Percentiles rank a stretch among this genome's conserved stretches.
phyloP scores from a whole-genome alignment of 83 land plant species.

The Picea engelmannii region DNA sequence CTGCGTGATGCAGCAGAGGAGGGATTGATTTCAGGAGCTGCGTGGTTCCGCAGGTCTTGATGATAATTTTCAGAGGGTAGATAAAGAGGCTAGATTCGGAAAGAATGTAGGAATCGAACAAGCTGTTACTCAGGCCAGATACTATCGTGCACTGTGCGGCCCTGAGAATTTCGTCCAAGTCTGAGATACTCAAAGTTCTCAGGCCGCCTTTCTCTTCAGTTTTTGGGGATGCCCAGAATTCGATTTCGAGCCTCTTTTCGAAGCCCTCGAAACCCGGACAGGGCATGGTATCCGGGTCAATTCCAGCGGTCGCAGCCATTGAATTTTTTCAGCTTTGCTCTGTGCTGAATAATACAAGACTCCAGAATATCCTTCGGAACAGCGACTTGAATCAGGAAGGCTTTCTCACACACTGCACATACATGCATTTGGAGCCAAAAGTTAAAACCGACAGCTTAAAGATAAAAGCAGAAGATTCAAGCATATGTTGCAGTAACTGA shows the following conservation, averaged over 20 bases:
- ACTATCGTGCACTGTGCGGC: constrained; percentile 90
- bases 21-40: constrained; percentile 74
- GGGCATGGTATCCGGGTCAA: constrained; percentile 32
- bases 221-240: constrained; percentile 42
- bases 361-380: neutral
- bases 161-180: constrained; percentile 52
- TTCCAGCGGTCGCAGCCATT: neutral
- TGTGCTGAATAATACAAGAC: neutral
- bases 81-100: constrained; percentile 93
- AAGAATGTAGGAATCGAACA: constrained; percentile 82
- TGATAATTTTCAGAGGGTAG: constrained; percentile 71
- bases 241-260: constrained; percentile 90
- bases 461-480: neutral
- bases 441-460: neutral
- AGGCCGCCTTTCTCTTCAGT: constrained; percentile 42
- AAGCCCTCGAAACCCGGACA: constrained; percentile 87
- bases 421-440: neutral
- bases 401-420: neutral
- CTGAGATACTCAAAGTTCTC: constrained; percentile 36
- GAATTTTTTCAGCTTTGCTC: neutral
- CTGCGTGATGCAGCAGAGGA: constrained; percentile 45
- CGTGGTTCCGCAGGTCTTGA: constrained; percentile 97
- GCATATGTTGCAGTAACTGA: neutral
- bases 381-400: neutral
- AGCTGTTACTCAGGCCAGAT: constrained; percentile 65